phyloP scores from a whole-genome alignment of 805 yeast genomes.

The Hanseniaspora occidentalis region DNA sequence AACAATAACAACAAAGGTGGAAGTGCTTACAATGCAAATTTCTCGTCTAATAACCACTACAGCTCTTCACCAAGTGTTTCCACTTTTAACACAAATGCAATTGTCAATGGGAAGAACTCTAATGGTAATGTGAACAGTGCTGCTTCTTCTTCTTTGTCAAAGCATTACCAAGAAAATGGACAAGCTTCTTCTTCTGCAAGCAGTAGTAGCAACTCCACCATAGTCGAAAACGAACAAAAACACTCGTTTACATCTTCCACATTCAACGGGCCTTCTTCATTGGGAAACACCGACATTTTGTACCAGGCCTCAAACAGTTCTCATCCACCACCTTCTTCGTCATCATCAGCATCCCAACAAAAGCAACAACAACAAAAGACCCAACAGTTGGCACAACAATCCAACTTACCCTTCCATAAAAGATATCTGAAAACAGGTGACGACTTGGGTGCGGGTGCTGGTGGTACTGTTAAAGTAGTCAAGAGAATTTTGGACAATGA shows the following conservation, averaged over 20 bases:
- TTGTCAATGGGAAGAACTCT: slow-evolving; percentile 2
- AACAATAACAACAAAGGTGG: neutral
- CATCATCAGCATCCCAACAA: neutral
- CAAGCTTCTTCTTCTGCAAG: too few relatives aligned
- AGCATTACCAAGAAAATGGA: neutral
- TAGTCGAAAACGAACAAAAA: too few relatives aligned
- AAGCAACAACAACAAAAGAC: slow-evolving; percentile 1
- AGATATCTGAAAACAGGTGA: slow-evolving; percentile 76
- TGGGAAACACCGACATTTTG: slow-evolving; percentile 7
- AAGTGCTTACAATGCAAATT: neutral
- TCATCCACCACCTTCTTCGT: neutral
- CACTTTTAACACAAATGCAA: slow-evolving; percentile 7
- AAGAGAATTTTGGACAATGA: slow-evolving; percentile 52
- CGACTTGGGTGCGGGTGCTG: slow-evolving; percentile 88
- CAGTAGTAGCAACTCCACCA: too few relatives aligned
- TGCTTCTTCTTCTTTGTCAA: slow-evolving; percentile 1
- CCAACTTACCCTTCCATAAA: slow-evolving; percentile 48
- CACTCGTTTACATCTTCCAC: slow-evolving; percentile 5
- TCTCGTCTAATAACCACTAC: neutral
- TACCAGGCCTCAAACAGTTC: slow-evolving; percentile 5
- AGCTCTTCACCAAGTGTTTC: slow-evolving; percentile 7
- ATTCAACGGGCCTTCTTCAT: slow-evolving; percentile 8
- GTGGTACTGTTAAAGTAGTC: slow-evolving; percentile 75
- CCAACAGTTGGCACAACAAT: slow-evolving; percentile 4
- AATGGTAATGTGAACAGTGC: neutral